These are phyloP conservation scores for Orychophragmus violaceus DNA, from an alignment of 345 rosid species.

Conservation along the genomic window DNA sequence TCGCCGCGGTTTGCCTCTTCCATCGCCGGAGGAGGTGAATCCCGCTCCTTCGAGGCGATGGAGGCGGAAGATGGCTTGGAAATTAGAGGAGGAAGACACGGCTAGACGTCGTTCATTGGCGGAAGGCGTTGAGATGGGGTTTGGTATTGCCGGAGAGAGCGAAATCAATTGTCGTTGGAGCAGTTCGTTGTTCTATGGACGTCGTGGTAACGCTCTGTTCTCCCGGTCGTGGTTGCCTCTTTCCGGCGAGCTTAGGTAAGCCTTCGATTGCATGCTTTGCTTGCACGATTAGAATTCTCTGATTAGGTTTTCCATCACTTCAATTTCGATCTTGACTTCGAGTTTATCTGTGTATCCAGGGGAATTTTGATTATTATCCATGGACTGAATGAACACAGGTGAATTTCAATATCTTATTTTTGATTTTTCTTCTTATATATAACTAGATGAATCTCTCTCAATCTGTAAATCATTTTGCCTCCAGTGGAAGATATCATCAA, in stretches of 20 bases:
- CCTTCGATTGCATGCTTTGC: not conserved
- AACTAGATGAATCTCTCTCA: not conserved
- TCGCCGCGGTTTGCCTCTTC: constrained; percentile 35
- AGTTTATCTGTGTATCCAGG: constrained; percentile 39
- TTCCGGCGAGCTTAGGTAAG: constrained; percentile 58
- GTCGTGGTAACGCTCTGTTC: constrained; percentile 64
- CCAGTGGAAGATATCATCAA: constrained; percentile 85
- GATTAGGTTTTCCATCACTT: not conserved
- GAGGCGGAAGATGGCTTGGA: constrained; percentile 49
- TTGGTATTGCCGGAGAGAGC: constrained; percentile 32
- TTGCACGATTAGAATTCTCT: not conserved
- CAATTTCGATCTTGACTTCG: not conserved
- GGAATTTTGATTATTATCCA: constrained; percentile 84
- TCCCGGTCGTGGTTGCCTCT: constrained; percentile 83
- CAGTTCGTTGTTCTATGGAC: constrained; percentile 61
- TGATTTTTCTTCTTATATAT: not conserved
- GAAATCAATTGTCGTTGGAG: constrained; percentile 36
- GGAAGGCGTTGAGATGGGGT: constrained; percentile 52
- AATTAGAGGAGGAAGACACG: constrained; percentile 87
- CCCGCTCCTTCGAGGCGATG: constrained; percentile 30
- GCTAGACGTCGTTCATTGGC: constrained; percentile 73
- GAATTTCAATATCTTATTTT: constrained; percentile 3
- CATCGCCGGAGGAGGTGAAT: constrained; percentile 12
- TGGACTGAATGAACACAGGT: constrained; percentile 97
- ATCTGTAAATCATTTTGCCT: not conserved